Base-by-base conservation (phyloP, 23 red algal species). In the Gracilariopsis chorda region DNA sequence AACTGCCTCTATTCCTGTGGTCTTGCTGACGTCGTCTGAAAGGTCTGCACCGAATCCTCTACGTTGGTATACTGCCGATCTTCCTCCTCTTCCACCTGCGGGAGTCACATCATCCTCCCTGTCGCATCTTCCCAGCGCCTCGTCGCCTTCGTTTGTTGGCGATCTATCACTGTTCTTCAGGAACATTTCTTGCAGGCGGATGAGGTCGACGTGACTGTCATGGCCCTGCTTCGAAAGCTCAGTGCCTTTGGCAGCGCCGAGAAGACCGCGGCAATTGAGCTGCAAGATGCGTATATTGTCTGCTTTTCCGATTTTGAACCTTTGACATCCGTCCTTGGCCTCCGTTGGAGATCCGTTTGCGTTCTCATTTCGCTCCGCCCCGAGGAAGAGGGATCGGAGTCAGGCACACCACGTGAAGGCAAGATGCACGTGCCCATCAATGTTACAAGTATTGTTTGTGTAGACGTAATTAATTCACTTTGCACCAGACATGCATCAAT, bases 361-460 rank as follows among this genome's bases (percentile, higher is more conserved):
- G 7, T 5, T 9, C 53, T 58, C 7, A 58, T 58, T 58, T 58
- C 6, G 53, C 14, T 19, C 53, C 53, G 53, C n/a, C 16, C 53
- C n/a, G n/a, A n/a, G n/a, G n/a, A n/a, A n/a, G n/a, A n/a, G 63
- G 59, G 59, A 64, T 64, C 59, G 59, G 59, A 64, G 11, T 33
- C 59, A 64, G 59, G 59, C 59, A 64, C 59, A 64, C 59, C 59
- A 64, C 59, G 59, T 64, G 59, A 64, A 64, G 59, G 59, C 59
- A 33, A 64, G 59, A 64, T 64, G 59, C 59, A 64, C 59, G 59
- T 64, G 59, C 56, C n/a, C n/a, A n/a, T n/a, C n/a, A n/a, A n/a
- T n/a, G n/a, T n/a, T n/a, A n/a, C n/a, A n/a, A n/a, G n/a, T n/a
- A n/a, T n/a, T n/a, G n/a, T n/a, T n/a, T n/a, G n/a, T n/a, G n/a